phyloP scores from a whole-genome alignment of 306 rosid genomes.

The Castanea crenata region DNA sequence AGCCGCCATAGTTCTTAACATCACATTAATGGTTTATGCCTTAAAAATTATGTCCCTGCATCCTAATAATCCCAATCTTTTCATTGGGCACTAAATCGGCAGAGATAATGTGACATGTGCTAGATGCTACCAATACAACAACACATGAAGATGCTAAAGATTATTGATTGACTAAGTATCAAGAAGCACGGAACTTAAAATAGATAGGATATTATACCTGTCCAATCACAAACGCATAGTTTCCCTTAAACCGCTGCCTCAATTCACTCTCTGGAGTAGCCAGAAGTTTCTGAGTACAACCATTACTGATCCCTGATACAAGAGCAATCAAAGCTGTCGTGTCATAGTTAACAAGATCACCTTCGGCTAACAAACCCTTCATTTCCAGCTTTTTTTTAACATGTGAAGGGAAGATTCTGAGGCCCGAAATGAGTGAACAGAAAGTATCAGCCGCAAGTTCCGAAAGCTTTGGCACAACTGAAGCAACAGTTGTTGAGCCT shows the following conservation, averaged over 20 bases:
- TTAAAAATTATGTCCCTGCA: not conserved
- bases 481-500: conserved; percentile 19
- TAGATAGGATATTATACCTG: conserved; percentile 50
- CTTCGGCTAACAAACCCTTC: conserved; percentile 25
- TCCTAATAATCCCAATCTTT: not conserved
- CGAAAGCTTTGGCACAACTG: conserved; percentile 15
- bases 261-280: conserved; percentile 69
- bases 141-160: not conserved
- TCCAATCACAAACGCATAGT: conserved; percentile 76
- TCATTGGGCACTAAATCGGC: not conserved
- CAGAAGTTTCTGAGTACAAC: conserved; percentile 61
- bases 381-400: conserved; percentile 8
- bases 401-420: conserved; percentile 33
- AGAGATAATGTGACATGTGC: not conserved
- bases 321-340: conserved; percentile 93
- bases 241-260: conserved; percentile 80
- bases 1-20: not conserved
- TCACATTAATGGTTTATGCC: not conserved
- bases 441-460: conserved; percentile 42
- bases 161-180: not conserved
- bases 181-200: conserved; percentile 17
- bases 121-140: not conserved
- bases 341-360: conserved; percentile 64
- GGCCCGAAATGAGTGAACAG: conserved; percentile 38
- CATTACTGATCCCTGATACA: conserved; percentile 87